Percentiles rank a stretch among this genome's conserved stretches.
These are phyloP conservation scores for Macrotyloma uniflorum DNA, from an alignment of 306 rosid species.

Conservation along the genomic window DNA sequence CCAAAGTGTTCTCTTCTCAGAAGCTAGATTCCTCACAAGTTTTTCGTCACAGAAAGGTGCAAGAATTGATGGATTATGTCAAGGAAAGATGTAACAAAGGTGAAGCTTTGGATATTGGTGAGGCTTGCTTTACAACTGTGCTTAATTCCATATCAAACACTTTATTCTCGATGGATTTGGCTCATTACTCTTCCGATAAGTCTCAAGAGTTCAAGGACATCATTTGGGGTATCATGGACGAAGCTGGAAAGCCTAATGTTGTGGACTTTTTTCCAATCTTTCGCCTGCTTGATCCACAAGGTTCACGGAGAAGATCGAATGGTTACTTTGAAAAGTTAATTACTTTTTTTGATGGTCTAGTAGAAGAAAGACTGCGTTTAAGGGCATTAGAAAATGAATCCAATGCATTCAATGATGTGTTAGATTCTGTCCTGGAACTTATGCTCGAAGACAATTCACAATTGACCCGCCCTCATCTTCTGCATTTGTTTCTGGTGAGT, in stretches of 20 bases:
- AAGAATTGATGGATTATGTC: conserved; percentile 15
- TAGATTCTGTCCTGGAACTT: conserved; percentile 11
- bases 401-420: conserved; percentile 14
- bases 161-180: conserved; percentile 40
- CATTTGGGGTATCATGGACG: conserved; percentile 21
- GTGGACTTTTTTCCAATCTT: conserved; percentile 46
- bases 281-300: conserved; percentile 37
- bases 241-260: conserved; percentile 45
- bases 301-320: not conserved
- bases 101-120: conserved; percentile 40
- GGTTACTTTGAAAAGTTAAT: not conserved
- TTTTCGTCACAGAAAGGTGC: conserved; percentile 21
- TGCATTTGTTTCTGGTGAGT: conserved; percentile 25
- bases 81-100: conserved; percentile 14
- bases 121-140: conserved; percentile 23
- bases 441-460: conserved; percentile 11
- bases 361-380: conserved; percentile 27
- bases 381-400: not conserved
- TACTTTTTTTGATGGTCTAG: not conserved
- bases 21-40: conserved; percentile 15
- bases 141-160: conserved; percentile 48
- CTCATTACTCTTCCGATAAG: not conserved
- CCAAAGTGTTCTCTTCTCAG: conserved; percentile 27
- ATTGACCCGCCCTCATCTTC: not conserved
- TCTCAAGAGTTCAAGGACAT: conserved; percentile 37